Base-by-base conservation (phyloP, 2,329 filamentous ascomycete species). In the Leptosphaerulina australis region DNA sequence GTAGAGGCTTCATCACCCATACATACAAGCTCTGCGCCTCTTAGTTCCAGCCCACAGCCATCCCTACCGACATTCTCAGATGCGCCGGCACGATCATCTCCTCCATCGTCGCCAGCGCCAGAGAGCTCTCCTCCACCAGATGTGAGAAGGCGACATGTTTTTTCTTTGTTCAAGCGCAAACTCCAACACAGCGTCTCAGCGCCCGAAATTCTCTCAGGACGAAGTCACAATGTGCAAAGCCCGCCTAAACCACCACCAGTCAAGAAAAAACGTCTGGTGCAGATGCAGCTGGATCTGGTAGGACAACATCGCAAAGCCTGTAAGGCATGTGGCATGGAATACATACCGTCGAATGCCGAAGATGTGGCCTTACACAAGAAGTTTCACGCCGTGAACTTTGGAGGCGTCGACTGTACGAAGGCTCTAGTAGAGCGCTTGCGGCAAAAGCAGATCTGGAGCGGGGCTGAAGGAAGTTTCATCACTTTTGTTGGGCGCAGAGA, bases 301-400 rank as follows among this genome's bases (percentile, higher is more conserved):
- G 74, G 77, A 29, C 77, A 81, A 31, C 72, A 80, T 29, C 77
- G 81, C 36, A 81, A 81, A 58, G 82, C 79, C 9, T 88, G 85
- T 69, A 74, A 75, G 28, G 75, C 74, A 2, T 88, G 85, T 60
- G 82, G 83, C 1, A 88, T 88, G 85, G 82, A 85, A 44, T 88
- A 87, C 59, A 78, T 84, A 25, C 81, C 83, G 3, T 86, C 84
- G 0, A 81, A 81, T 39, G 70, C 75, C 5, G 83, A 86, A 60
- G 85, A 88, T 59, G 74, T 77, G n/a, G 79, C 78, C 5, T 63
- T 88, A 44, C 85, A 88, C 64, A 81, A 81, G 57, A 84, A 83
- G 55, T 88, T 83, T 58, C 85, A 88, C 65, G 80, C 81, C 26
- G 81, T 83, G 72, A 82, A 84, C 58, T 74, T 79, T 2, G 80